Base-by-base conservation (phyloP, 1,139 yeast species). In the Debaryomyces nepalensis region DNA sequence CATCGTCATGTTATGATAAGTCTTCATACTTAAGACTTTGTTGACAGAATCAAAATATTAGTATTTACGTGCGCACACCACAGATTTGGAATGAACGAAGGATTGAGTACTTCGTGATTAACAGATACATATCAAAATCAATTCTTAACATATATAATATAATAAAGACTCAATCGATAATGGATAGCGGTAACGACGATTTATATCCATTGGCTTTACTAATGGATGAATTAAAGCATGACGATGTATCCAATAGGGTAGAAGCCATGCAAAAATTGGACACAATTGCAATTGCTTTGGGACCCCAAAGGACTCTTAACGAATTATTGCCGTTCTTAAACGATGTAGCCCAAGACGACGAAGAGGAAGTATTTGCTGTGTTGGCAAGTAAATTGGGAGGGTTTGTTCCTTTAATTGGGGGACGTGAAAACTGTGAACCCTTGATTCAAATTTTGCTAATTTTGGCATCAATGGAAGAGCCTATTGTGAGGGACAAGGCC, bases 291-390 rank as follows among this genome's bases (percentile, higher is more conserved):
- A 73, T 90, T 48, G 99, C 99, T 2, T 73, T 95, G 49, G 99
- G 99, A 7, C 95, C 95, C 6, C 96, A 89, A 61, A 79, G 99
- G 59, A 88, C 98, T 12, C 77, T 96, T 47, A 77, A 78, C 39
- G 99, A 95, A 64, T 76, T 95, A 59, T 75, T 95, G 46, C 98
- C 98, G 26, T 93, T 93, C 61, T 76, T 95, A 50, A 68, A 65
- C 49, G 88, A 87, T 54, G 98, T 90, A 33, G 91, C 97, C 8
- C 97, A 93, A 54, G 99, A 93, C 57, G 99, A 95, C 62, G 99
- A 95, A 66, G 99, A 95, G 64, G 99, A 95, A 66, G 97, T 95
- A 6, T 84, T 93, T 64, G 89, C 97, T 1, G 95, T 90, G 14
- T 77, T 95, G 52, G 98, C 98, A 3, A 87, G 86, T 53, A 93